phyloP scores from a whole-genome alignment of 2,329 filamentous ascomycete genomes.

The Fusarium cicatricum region DNA sequence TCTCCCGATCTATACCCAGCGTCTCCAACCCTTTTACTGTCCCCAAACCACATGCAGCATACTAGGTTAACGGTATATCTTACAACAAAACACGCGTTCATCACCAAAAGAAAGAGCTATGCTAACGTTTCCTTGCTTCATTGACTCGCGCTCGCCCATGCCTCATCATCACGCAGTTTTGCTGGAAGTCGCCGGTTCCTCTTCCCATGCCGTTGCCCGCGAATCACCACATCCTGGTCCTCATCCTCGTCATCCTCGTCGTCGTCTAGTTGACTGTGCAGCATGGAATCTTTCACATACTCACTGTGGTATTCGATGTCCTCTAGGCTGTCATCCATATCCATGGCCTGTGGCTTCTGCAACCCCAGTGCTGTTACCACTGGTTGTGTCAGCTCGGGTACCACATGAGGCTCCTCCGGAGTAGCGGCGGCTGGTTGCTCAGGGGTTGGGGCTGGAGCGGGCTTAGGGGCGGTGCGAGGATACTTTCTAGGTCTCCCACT shows the following conservation, averaged over 20 bases:
- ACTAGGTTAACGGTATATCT: conserved; percentile 15
- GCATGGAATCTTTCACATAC: conserved; percentile 23
- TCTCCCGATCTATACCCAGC: conserved; percentile 1
- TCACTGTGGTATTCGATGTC: conserved; percentile 46
- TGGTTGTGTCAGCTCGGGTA: conserved; percentile 11
- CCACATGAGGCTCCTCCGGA: conserved; percentile 20
- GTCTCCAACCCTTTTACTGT: neutral
- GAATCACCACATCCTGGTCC: conserved; percentile 45
- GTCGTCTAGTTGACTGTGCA: conserved; percentile 23
- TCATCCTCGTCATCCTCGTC: conserved; percentile 41
- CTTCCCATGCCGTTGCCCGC: conserved; percentile 39
- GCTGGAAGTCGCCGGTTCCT: conserved; percentile 47
- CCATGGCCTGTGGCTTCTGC: neutral
- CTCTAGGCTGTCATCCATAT: conserved; percentile 32
- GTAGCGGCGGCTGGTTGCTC: conserved; percentile 6
- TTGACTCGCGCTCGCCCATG: conserved; percentile 20
- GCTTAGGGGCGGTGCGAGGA: conserved; percentile 40
- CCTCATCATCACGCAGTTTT: conserved; percentile 48
- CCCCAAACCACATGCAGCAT: conserved; percentile 13
- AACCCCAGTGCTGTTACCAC: conserved; percentile 17
- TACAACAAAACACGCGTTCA: conserved; percentile 5
- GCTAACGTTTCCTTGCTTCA: conserved; percentile 1
- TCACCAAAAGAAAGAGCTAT: neutral
- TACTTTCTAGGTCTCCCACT: conserved; percentile 53
- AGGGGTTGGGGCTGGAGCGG: conserved; percentile 2